phyloP scores from a whole-genome alignment of 441 rosid species.

The Arabidopsis lyrata region DNA sequence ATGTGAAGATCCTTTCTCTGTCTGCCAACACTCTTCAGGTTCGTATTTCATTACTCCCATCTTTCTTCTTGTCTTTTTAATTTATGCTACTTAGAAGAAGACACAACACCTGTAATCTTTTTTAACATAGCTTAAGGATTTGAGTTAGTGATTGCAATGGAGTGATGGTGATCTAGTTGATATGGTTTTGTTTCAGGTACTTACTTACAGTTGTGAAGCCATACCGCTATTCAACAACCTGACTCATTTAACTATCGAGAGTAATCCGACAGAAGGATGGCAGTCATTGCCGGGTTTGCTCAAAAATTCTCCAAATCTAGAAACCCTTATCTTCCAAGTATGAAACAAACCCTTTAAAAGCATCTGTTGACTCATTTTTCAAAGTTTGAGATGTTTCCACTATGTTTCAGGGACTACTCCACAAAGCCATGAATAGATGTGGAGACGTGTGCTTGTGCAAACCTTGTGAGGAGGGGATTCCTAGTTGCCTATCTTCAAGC shows the following conservation, averaged over 20 bases:
- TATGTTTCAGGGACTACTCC: slow-evolving; percentile 21
- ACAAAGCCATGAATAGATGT: not conserved
- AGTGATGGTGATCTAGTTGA: not conserved
- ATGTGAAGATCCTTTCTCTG: slow-evolving; percentile 30
- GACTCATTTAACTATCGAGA: slow-evolving; percentile 30
- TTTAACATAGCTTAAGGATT: not conserved
- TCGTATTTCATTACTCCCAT: not conserved
- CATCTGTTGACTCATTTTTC: not conserved
- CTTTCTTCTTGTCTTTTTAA: not conserved
- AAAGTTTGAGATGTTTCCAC: not conserved
- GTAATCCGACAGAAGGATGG: not conserved
- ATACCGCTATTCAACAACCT: slow-evolving; percentile 35
- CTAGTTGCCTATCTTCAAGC: slow-evolving; percentile 15
- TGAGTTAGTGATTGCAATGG: slow-evolving; percentile 2
- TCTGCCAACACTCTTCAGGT: slow-evolving; percentile 31
- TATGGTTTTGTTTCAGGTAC: slow-evolving; percentile 24
- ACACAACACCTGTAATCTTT: not conserved
- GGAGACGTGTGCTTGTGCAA: slow-evolving; percentile 27
- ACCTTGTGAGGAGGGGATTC: slow-evolving; percentile 8
- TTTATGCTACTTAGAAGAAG: not conserved
- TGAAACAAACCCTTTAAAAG: not conserved
- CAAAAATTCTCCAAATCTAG: slow-evolving; percentile 29
- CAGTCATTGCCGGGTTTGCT: slow-evolving; percentile 24
- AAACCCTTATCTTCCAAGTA: slow-evolving; percentile 32
- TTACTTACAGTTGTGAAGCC: not conserved